A percentile compares a stretch with the other conserved stretches of the same genome.
These are phyloP conservation scores for Neonothopanus nambi DNA, from an alignment of 1,284 basidiomycete genomes.

Conservation along the genomic window DNA sequence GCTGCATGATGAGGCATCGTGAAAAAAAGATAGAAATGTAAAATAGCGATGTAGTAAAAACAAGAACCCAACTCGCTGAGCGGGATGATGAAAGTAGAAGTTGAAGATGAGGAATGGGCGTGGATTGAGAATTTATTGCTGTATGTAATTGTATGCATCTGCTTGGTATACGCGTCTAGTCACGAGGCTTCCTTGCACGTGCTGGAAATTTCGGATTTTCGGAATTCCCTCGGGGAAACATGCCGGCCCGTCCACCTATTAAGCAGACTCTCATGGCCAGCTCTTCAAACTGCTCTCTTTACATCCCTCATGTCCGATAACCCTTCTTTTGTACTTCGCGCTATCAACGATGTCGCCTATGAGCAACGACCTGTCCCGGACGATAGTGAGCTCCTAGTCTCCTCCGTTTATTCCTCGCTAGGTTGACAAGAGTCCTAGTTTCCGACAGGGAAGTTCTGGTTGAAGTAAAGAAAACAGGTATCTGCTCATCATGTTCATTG, in stretches of 20 bases:
- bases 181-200: too few species aligned
- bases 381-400: slow-evolving; percentile 42
- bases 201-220: too few species aligned
- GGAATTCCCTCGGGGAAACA: too few species aligned
- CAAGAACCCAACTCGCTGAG: slow-evolving; percentile 3
- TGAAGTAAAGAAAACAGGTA: slow-evolving; percentile 89
- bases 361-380: slow-evolving; percentile 82
- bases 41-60: not conserved
- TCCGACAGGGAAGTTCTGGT: slow-evolving; percentile 82
- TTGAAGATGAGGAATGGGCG: too few species aligned
- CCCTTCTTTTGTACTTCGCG: slow-evolving; percentile 77
- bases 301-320: slow-evolving; percentile 63
- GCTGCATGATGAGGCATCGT: slow-evolving; percentile 7
- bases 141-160: too few species aligned
- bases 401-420: slow-evolving; percentile 1
- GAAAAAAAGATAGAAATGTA: slow-evolving; percentile 1
- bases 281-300: slow-evolving; percentile 4
- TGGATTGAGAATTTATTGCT: too few species aligned
- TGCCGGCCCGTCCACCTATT: too few species aligned
- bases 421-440: slow-evolving; percentile 44
- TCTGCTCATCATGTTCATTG: slow-evolving; percentile 22
- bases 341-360: slow-evolving; percentile 71
- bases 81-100: slow-evolving; percentile 9
- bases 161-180: too few species aligned
- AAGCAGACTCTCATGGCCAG: too few species aligned